Percentiles rank a stretch among this genome's conserved stretches.
These are phyloP conservation scores for Mucor plumbeus DNA, from an alignment of 371 early-diverging fungal genomes.

Conservation along the genomic window DNA sequence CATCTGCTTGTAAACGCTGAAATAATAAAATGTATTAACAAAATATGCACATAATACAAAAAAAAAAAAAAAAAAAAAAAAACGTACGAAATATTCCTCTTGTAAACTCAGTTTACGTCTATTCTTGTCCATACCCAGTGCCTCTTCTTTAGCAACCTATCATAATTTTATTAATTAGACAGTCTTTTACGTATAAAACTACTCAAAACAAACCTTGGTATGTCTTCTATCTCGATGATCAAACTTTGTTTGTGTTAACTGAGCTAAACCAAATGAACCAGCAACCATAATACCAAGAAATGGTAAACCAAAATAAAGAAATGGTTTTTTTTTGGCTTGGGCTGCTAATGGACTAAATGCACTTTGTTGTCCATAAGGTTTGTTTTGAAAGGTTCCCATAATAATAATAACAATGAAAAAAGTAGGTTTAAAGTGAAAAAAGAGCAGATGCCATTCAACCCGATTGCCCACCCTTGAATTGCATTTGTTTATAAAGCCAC, in stretches of 20 bases:
- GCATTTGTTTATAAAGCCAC: constrained; percentile 3
- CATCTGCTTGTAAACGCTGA: constrained; percentile 57
- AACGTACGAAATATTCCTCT: constrained; percentile 68
- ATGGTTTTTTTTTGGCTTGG: constrained; percentile 51
- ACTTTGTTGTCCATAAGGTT: constrained; percentile 40
- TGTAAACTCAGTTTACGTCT: constrained; percentile 63
- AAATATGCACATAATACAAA: neutral
- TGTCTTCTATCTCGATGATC: constrained; percentile 62
- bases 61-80: too few relatives aligned
- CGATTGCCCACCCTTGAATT: neutral
- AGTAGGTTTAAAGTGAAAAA: too few relatives aligned
- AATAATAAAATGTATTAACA: neutral
- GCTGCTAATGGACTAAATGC: constrained; percentile 38
- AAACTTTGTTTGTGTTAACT: constrained; percentile 67
- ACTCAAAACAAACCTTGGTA: constrained; percentile 27
- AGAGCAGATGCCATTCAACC: too few relatives aligned
- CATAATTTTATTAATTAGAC: neutral
- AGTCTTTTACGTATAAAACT: neutral
- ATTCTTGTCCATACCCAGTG: constrained; percentile 63
- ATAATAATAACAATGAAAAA: too few relatives aligned
- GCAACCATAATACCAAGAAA: constrained; percentile 62
- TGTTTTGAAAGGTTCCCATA: constrained; percentile 54
- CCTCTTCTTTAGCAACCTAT: constrained; percentile 68
- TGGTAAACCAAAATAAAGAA: constrained; percentile 70
- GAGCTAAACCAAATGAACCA: constrained; percentile 62